Evolutionary conservation across 1,284 basidiomycete species (phyloP), one percentile per base, ranked within the genome.

Genomic region (Mycena citricolor): DNA sequence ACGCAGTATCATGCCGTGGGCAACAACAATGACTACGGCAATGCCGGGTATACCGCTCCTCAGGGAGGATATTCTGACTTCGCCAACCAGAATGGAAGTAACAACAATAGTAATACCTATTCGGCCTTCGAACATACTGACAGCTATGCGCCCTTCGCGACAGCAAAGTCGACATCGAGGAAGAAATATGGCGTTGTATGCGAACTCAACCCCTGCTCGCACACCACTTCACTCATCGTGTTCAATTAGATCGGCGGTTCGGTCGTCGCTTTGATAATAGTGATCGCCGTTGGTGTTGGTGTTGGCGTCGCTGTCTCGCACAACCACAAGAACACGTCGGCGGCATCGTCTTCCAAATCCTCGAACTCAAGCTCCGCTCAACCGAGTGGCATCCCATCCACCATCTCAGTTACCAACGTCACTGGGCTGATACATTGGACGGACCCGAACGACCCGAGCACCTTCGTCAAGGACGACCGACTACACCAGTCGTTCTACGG

Each of bases 391-490:
- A 14, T 16, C 31, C 16, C 16, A 16, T 16, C 31, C 16, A 13
- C 31, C 10, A n/a, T n/a, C n/a, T n/a, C n/a, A n/a, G n/a, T n/a
- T n/a, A n/a, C n/a, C 17, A 53, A 42, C 26, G 44, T 44, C 23
- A 50, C 29, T 34, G 43, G 42, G 19, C 31, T 29, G 4, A 44
- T 50, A 11, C 4, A 11, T 7, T 48, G 53, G 37, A 69, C 70
- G 1, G 66, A 80, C 54, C 66, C 74, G 17, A 72, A 68, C 51
- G 80, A 88, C 63, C 82, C 85, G 2, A 81, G 74, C 61, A 66
- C 71, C 24, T 90, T 90, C 60, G 58, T 61, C 34, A 83, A 79
- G 63, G 78, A 90, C 62, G 37, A 70, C 4, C 63, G 69, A 86
- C 67, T 90, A 72, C 57, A 86, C 79, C 23, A 57, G 38, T 36